Base-by-base conservation (phyloP, 2,329 filamentous ascomycete genomes). In the Corinectria fuckeliana region DNA sequence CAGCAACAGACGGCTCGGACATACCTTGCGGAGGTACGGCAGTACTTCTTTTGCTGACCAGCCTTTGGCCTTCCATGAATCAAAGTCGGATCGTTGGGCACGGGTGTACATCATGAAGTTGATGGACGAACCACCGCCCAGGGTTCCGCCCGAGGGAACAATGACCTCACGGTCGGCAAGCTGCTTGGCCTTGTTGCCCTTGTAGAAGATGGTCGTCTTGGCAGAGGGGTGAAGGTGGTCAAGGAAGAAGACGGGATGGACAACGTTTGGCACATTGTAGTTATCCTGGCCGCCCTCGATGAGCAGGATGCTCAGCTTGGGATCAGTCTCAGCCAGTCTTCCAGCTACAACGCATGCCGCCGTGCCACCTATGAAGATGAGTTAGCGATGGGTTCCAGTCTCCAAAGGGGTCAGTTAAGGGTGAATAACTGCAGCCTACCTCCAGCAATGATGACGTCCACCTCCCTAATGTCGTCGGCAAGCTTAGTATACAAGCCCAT, bases 61-160 rank as follows among this genome's bases (percentile, higher is more conserved):
- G 0, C 75, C 75, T 7, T 68, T 65, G 0, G 67, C 71, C 1
- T 72, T 67, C 75, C 76, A 78, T 0, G 72, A 67, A 30, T 78
- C 71, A 28, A 69, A 73, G 21, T 77, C 75, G 1, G 66, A 61
- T 1, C 67, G 61, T 23, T 76, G 74, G 3, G 71, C 70, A 32
- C 73, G 67, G 3, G 66, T 73, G 55, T 75, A 75, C 50, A 72
- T 72, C 70, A 74, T 69, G 45, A 72, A 68, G 39, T 75, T 75
- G 52, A 74, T 72, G 0, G 72, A 70, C 1, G 72, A 75, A 1
- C 73, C 73, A 4, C 73, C 72, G 2, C 73, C 73, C 0, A 75
- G 57, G 0, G 68, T 66, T 6, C 72, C 68, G 8, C 73, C 73
- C 0, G 63, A 64, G 0, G 71, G 68, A 3, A 75, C 67, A 2